A percentile compares a stretch with the other conserved stretches of the same genome.
phyloP scores from a whole-genome alignment of 495 filamentous ascomycete species.

The Neurospora sp. region DNA sequence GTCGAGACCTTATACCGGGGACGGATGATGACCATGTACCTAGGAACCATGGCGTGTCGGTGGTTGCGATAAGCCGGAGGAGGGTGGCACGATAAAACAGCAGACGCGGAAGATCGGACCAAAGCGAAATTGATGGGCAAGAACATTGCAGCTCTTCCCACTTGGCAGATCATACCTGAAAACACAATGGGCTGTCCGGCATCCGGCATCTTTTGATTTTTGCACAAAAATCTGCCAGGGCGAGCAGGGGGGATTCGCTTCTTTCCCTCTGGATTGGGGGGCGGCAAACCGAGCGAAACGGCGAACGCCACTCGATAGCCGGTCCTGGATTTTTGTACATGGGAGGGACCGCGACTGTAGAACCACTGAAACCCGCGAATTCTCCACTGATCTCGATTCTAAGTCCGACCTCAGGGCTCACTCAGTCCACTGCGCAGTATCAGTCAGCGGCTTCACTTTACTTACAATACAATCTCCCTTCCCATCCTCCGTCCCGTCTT shows the following conservation, averaged over 20 bases:
- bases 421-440: neutral
- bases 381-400: neutral
- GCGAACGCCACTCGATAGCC: neutral
- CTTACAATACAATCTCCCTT: neutral
- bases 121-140: neutral
- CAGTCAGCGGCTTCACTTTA: neutral
- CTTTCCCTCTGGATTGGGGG: neutral
- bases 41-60: neutral
- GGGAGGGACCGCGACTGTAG: neutral
- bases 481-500: neutral
- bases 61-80: neutral
- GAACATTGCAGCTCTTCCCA: neutral
- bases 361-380: neutral
- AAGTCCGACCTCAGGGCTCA: neutral
- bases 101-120: neutral
- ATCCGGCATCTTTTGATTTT: neutral
- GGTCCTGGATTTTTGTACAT: neutral
- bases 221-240: neutral
- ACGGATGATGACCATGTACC: neutral
- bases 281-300: neutral
- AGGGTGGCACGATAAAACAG: neutral
- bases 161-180: neutral
- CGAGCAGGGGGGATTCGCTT: neutral
- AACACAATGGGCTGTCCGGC: neutral
- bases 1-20: neutral